Conservation (phyloP, 2,329 filamentous ascomycete genomes). For the Cercospora brassicicola region DNA sequence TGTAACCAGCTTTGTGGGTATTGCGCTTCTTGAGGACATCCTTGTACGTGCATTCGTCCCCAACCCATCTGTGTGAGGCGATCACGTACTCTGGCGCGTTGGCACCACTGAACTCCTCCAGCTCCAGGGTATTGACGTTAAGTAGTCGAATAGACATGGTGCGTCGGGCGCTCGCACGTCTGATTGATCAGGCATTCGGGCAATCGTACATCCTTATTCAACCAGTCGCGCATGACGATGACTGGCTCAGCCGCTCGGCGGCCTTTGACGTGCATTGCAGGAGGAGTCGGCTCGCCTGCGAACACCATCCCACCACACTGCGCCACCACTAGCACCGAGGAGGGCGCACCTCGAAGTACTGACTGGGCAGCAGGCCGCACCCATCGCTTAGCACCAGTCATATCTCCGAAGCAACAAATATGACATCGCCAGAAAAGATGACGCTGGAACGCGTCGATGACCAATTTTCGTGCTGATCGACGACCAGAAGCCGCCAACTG, state of each 20-base stretch:
- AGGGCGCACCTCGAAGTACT: neutral
- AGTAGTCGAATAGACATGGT: conserved; percentile 15
- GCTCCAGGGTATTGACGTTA: conserved; percentile 12
- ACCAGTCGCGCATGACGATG: neutral
- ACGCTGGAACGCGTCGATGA: neutral
- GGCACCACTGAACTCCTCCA: neutral
- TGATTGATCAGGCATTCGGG: conserved; percentile 5
- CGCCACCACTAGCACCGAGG: neutral
- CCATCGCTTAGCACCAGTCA: neutral
- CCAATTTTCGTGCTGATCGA: neutral
- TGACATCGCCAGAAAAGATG: neutral
- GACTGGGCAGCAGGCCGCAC: neutral
- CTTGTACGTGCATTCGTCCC: conserved; percentile 12
- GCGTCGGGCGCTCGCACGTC: neutral
- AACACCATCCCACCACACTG: neutral
- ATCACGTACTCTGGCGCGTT: conserved; percentile 15
- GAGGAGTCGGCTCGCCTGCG: neutral
- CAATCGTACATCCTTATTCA: conserved; percentile 6
- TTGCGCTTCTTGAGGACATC: conserved; percentile 21
- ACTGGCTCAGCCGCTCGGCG: conserved; percentile 10
- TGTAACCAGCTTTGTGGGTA: conserved; percentile 7
- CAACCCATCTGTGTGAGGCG: conserved; percentile 17
- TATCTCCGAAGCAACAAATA: neutral
- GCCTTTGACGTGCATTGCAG: neutral
- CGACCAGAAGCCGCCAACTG: neutral